These are phyloP conservation scores for Perilla frutescens DNA, from an alignment of 257 asterid genomes.

Conservation along the genomic window DNA sequence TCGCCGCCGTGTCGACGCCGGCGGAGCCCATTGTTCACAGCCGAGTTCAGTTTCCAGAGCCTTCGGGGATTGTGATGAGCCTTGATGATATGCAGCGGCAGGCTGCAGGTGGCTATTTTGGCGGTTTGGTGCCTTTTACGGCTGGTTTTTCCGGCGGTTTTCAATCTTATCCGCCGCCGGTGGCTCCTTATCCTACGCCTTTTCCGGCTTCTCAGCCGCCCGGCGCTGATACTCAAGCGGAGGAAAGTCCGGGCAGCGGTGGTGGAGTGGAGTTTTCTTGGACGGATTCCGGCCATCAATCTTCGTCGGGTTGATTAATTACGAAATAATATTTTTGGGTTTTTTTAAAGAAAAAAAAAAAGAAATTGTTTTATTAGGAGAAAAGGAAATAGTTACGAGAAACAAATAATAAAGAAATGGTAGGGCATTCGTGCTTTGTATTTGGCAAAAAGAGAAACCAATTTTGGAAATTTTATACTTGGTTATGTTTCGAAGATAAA, in stretches of 20 bases:
- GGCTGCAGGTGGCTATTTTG: slow-evolving; percentile 17
- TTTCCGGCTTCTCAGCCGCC: slow-evolving; percentile 28
- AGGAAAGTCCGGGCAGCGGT: slow-evolving; percentile 37
- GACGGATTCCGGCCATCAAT: slow-evolving; percentile 39
- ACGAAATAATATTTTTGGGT: background rate
- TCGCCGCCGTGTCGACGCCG: slow-evolving; percentile 36
- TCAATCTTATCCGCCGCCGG: slow-evolving; percentile 16
- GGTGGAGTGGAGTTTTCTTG: slow-evolving; percentile 43
- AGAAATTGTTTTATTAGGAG: background rate
- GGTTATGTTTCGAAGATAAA: background rate
- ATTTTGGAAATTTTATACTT: background rate
- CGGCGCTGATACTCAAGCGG: slow-evolving; percentile 3
- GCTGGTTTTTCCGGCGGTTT: slow-evolving; percentile 19
- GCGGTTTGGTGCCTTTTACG: slow-evolving; percentile 31
- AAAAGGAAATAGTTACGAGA: background rate
- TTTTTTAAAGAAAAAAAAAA: background rate
- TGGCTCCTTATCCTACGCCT: slow-evolving; percentile 1
- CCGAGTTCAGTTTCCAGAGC: slow-evolving; percentile 30
- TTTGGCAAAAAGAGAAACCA: background rate
- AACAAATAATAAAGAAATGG: background rate
- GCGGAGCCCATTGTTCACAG: slow-evolving; percentile 44
- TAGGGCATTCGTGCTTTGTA: no score
- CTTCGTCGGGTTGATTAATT: slow-evolving; percentile 36
- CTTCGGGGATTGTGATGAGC: slow-evolving; percentile 5
- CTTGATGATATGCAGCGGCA: slow-evolving; percentile 41